A percentile compares a stretch with the other conserved stretches of the same genome.
Conservation (phyloP, 2,329 filamentous ascomycete genomes). For the Diaporthe nobilis region DNA sequence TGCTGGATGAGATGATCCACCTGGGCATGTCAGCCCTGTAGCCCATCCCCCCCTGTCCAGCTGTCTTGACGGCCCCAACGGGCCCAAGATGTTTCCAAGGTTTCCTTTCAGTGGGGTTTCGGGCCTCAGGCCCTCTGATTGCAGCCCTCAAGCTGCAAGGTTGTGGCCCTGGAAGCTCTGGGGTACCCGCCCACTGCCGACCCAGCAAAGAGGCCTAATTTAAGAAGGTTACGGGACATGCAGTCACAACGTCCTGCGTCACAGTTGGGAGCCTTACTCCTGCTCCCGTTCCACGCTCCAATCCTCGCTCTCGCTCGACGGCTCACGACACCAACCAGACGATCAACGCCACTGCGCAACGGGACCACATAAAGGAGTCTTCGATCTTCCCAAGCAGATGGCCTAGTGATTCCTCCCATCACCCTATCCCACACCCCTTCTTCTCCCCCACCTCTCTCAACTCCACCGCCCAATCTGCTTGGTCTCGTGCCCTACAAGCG, state of each 20-base stretch:
- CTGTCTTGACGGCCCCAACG: background rate
- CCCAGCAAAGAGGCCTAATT: constrained; percentile 16
- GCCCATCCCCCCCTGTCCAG: background rate
- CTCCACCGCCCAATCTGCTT: background rate
- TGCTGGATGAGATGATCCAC: constrained; percentile 31
- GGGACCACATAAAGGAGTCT: background rate
- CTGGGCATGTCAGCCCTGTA: constrained; percentile 28
- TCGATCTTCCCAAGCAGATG: constrained; percentile 3
- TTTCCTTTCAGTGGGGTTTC: constrained; percentile 18
- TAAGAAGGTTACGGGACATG: constrained; percentile 19
- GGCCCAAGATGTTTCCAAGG: constrained; percentile 14
- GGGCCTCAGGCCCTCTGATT: constrained; percentile 26
- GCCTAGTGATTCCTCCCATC: background rate
- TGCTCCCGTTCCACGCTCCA: background rate
- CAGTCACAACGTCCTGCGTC: constrained; percentile 29
- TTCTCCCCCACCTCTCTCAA: background rate
- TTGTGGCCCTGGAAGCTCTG: constrained; percentile 7
- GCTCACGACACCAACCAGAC: constrained; percentile 10
- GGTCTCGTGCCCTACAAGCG: constrained; percentile 7
- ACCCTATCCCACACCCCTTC: background rate
- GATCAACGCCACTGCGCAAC: constrained; percentile 6
- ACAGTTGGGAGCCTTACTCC: constrained; percentile 9
- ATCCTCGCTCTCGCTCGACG: background rate
- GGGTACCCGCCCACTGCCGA: constrained; percentile 20
- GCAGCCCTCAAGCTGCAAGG: constrained; percentile 19